phyloP scores from a whole-genome alignment of 768 basidiomycete genomes.

The Galerina sulciceps region DNA sequence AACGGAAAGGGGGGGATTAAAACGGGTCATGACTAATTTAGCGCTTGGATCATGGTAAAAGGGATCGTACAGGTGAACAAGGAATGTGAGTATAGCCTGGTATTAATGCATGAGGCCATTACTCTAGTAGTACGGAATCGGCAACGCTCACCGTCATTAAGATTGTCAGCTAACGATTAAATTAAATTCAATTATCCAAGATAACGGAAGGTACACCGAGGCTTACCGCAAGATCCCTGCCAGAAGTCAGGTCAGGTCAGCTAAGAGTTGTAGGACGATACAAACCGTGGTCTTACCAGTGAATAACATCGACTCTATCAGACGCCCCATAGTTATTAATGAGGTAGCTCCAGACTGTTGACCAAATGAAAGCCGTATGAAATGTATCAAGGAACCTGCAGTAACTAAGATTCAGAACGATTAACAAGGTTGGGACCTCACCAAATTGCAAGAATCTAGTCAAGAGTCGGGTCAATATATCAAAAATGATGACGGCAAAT shows the following conservation, averaged over 20 bases:
- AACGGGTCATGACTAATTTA: too few relatives aligned
- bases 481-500: neutral
- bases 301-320: conserved; percentile 33
- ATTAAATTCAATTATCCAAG: neutral
- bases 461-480: neutral
- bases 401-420: neutral
- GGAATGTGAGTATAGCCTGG: conserved; percentile 34
- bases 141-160: conserved; percentile 22
- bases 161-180: conserved; percentile 26
- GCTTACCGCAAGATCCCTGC: conserved; percentile 22
- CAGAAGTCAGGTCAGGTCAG: neutral
- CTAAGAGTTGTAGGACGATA: neutral
- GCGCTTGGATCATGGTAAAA: neutral
- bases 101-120: neutral
- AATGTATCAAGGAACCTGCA: conserved; percentile 39
- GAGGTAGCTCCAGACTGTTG: conserved; percentile 42
- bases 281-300: conserved; percentile 28
- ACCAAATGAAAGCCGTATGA: conserved; percentile 43
- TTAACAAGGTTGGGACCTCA: conserved; percentile 7
- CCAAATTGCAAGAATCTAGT: conserved; percentile 41
- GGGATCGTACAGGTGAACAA: conserved; percentile 27
- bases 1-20: neutral
- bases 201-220: neutral
- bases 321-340: conserved; percentile 34
- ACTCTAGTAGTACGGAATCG: neutral